Base-by-base conservation (phyloP, 2,329 filamentous ascomycete genomes). In the Thielaviopsis ethacetica region DNA sequence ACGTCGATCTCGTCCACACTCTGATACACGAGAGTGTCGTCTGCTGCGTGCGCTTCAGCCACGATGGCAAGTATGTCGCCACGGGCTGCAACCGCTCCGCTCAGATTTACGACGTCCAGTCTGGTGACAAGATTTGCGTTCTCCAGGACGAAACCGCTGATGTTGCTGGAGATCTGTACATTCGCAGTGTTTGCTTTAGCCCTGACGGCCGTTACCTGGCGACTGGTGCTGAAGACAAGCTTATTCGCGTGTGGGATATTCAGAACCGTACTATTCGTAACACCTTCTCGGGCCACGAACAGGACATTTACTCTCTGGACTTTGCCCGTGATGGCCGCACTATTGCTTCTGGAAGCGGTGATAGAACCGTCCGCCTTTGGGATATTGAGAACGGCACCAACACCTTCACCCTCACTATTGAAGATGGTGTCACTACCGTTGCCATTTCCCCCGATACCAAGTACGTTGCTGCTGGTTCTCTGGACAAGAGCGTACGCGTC, bases 201-300 rank as follows among this genome's bases (percentile, higher is more conserved):
- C 93, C 93, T 13, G 91, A 97, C 70, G 91, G 93, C 62, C 86
- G 86, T 67, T 95, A 89, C 66, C 80, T 98, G 38, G 93, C 93
- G 4, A 98, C 93, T 17, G 93, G 93, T 69, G 93, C 93, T 1
- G 93, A 98, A 71, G 93, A 98, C 72, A 97, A 96, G 75, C 81
- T 95, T 67, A 97, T 98, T 69, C 80, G 93, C 66, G 90, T 98
- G 56, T 98, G 93, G 93, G 93, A 98, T 69, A 97, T 98, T 65
- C 78, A 80, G 59, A 80, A 76, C 59, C 81, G 89, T 65, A 84
- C 82, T 9, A 97, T 98, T 69, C 88, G 90, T 67, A 89, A 93
- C 68, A 89, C 89, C 47, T 97, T 98, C 73, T 80, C 84, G n/a
- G 93, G 93, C 24, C 93, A 98, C 71, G 93, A 98, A 71, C 91